Percentiles rank a stretch among this genome's conserved stretches.
Evolutionary conservation across 257 asterid species (phyloP).

Genomic region (Verbena officinalis): DNA sequence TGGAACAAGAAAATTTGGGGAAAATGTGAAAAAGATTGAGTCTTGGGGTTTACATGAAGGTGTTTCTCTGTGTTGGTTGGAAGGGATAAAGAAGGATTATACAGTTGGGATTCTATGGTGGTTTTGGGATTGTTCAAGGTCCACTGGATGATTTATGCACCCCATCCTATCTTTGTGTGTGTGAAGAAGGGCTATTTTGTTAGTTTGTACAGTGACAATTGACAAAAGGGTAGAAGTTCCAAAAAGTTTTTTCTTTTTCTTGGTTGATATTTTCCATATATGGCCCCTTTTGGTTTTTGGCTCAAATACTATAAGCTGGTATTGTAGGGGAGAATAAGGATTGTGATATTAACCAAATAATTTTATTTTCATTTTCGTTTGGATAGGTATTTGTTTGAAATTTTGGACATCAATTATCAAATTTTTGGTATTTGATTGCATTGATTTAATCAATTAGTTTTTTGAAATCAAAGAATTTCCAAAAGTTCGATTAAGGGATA

Average conservation of each 20-base stretch:
- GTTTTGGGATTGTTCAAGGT: background rate
- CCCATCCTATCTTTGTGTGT: slow-evolving; percentile 17
- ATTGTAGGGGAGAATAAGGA: background rate
- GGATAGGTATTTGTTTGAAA: too few relatives aligned
- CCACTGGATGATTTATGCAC: background rate
- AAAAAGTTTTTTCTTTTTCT: background rate
- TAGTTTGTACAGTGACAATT: too few relatives aligned
- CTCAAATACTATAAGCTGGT: background rate
- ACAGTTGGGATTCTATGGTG: background rate
- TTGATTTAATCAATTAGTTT: too few relatives aligned
- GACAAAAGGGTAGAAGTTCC: slow-evolving; percentile 8
- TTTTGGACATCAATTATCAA: too few relatives aligned
- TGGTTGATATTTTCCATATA: background rate
- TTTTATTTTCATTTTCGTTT: background rate
- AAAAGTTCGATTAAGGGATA: too few relatives aligned
- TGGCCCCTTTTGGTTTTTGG: background rate
- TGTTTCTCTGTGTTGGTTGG: background rate
- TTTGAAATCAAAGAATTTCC: too few relatives aligned
- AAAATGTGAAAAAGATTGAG: slow-evolving; percentile 1
- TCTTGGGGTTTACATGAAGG: slow-evolving; percentile 3
- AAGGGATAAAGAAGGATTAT: slow-evolving; percentile 16
- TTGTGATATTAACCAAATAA: background rate
- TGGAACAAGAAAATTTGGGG: slow-evolving; percentile 2
- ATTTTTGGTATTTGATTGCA: too few relatives aligned
- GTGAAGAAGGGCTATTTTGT: too few relatives aligned